Evolutionary conservation across 768 basidiomycete species (phyloP), one percentile per base, ranked within the genome.

Genomic region (Kwoniella heveanensis): DNA sequence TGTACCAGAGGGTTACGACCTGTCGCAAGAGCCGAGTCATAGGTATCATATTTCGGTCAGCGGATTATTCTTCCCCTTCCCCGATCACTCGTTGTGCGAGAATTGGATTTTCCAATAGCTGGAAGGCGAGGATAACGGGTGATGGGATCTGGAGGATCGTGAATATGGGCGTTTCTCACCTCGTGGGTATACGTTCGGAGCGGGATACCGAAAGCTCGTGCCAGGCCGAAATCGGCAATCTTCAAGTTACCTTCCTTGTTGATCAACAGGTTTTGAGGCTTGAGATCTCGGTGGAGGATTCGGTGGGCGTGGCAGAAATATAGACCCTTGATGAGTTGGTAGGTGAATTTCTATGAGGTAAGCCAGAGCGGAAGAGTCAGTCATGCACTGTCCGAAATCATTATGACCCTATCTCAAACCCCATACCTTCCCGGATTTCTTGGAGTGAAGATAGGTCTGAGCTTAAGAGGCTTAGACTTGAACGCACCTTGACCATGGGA

Each of bases 1-100:
- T 91, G 79, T 99, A 99, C 96, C 96, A 99, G 39, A 99, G 85
- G 10, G 96, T 99, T 22, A 99, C 96, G 52, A 99, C 96, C 96
- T 99, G 77, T 3, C n/a, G n/a, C n/a, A n/a, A n/a, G n/a, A n/a
- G n/a, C n/a, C n/a, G n/a, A n/a, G n/a, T n/a, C n/a, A n/a, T n/a
- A n/a, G n/a, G n/a, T n/a, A n/a, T n/a, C n/a, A n/a, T n/a, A n/a
- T n/a, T n/a, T n/a, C n/a, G n/a, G n/a, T n/a, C n/a, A n/a, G n/a
- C n/a, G n/a, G n/a, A n/a, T n/a, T n/a, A n/a, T n/a, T n/a, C n/a
- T n/a, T n/a, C n/a, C n/a, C n/a, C n/a, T n/a, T n/a, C n/a, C n/a
- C n/a, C n/a, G n/a, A n/a, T n/a, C n/a, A n/a, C n/a, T n/a, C n/a
- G n/a, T n/a, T n/a, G n/a, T n/a, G n/a, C n/a, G n/a, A n/a, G n/a